A percentile compares a stretch with the other conserved stretches of the same genome.
phyloP scores from a whole-genome alignment of 2,329 filamentous ascomycete species.

The Pleomassaria siparia region DNA sequence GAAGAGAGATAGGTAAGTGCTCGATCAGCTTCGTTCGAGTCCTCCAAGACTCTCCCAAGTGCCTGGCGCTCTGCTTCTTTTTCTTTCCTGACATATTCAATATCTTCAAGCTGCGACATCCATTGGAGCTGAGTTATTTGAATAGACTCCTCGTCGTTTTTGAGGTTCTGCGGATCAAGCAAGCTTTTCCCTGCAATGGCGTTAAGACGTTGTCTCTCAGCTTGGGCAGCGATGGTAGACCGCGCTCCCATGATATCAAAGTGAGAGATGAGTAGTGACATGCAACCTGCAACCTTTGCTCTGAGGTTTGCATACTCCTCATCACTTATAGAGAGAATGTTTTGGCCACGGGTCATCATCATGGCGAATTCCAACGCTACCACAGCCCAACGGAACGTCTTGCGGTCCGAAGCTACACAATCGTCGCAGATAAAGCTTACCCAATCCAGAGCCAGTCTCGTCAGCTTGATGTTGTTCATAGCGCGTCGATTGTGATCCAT shows the following conservation, averaged over 20 bases:
- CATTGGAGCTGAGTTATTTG: slow-evolving; percentile 74
- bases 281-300: slow-evolving; percentile 90
- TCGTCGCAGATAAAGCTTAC: slow-evolving; percentile 98
- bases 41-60: slow-evolving; percentile 87
- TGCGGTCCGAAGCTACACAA: slow-evolving; percentile 88
- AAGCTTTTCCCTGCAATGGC: slow-evolving; percentile 74
- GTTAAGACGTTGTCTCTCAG: slow-evolving; percentile 86
- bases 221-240: slow-evolving; percentile 88
- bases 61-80: slow-evolving; percentile 84
- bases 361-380: slow-evolving; percentile 94
- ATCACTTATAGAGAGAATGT: slow-evolving; percentile 88
- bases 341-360: slow-evolving; percentile 91
- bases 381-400: slow-evolving; percentile 97
- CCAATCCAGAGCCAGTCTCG: slow-evolving; percentile 92
- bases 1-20: slow-evolving; percentile 92
- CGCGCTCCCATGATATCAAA: slow-evolving; percentile 99
- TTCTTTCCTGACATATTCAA: slow-evolving; percentile 77
- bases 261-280: slow-evolving; percentile 95
- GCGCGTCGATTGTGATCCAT: slow-evolving; percentile 94
- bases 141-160: slow-evolving; percentile 84
- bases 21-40: slow-evolving; percentile 91
- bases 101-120: slow-evolving; percentile 68
- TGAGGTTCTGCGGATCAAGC: slow-evolving; percentile 72
- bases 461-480: slow-evolving; percentile 96
- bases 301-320: slow-evolving; percentile 82